A percentile compares a stretch with the other conserved stretches of the same genome.
phyloP scores from a whole-genome alignment of 1,284 basidiomycete genomes.

The Apiotrichum gamsii region DNA sequence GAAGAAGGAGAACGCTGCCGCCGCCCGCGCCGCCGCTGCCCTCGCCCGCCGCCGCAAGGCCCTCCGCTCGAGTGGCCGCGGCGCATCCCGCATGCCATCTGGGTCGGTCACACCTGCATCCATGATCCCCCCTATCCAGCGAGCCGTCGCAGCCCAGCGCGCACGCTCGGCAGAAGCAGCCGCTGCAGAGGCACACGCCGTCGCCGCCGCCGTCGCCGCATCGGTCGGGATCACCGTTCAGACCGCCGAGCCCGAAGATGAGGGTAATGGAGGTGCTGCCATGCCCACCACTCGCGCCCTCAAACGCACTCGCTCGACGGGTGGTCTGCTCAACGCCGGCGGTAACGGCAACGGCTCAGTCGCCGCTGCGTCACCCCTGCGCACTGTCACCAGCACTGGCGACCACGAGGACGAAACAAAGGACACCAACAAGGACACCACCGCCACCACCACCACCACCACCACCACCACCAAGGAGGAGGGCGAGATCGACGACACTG shows the following conservation, averaged over 20 bases:
- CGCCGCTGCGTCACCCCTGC: conserved; percentile 22
- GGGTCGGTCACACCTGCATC: conserved; percentile 8
- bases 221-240: not conserved
- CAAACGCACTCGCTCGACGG: conserved; percentile 29
- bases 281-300: conserved; percentile 11
- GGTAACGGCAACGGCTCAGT: conserved; percentile 13
- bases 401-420: no score
- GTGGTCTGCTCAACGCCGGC: conserved; percentile 11
- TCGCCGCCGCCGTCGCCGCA: not conserved
- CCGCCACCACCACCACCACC: not conserved
- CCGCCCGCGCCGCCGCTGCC: conserved; percentile 26
- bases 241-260: conserved; percentile 18
- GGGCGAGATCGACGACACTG: not conserved
- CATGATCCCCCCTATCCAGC: conserved; percentile 18
- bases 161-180: conserved; percentile 15
- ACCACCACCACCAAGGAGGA: conserved; percentile 3
- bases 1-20: conserved; percentile 29
- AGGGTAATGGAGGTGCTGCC: not conserved
- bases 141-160: conserved; percentile 17
- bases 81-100: conserved; percentile 7
- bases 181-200: conserved; percentile 5
- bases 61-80: conserved; percentile 9
- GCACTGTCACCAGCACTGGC: conserved; percentile 21
- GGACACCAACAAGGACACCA: no score
- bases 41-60: conserved; percentile 14